These are phyloP conservation scores for Geosiphon pyriformis DNA, from an alignment of 192 early-diverging fungal genomes.

Conservation along the genomic window DNA sequence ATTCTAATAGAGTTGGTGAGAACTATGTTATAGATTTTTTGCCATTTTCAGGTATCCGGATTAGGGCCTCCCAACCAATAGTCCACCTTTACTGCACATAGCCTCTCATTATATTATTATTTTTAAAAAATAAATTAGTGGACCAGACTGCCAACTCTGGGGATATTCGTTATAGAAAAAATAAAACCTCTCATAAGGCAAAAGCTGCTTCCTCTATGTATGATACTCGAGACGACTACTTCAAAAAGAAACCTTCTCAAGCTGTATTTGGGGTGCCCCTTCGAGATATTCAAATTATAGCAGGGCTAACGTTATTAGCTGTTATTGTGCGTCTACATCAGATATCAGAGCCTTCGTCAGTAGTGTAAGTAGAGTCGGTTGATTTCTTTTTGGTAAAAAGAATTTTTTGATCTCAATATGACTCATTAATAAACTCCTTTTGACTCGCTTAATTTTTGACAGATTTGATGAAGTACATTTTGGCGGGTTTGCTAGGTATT, in stretches of 20 bases:
- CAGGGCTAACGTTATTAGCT: slow-evolving; percentile 31
- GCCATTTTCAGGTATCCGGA: not conserved
- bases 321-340: slow-evolving; percentile 37
- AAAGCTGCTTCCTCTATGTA: not conserved
- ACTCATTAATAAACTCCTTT: not conserved
- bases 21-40: not conserved
- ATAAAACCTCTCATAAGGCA: not conserved
- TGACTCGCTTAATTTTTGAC: slow-evolving; percentile 4
- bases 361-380: slow-evolving; percentile 41
- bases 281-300: not conserved
- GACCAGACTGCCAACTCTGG: not conserved
- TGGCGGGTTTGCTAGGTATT: slow-evolving; percentile 81
- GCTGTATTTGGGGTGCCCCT: not conserved
- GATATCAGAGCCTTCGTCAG: slow-evolving; percentile 38
- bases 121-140: not conserved
- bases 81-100: not conserved
- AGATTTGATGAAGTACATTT: slow-evolving; percentile 99
- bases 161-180: not conserved
- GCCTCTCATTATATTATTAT: not conserved
- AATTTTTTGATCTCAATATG: not conserved
- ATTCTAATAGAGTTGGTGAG: not conserved
- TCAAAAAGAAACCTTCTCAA: not conserved
- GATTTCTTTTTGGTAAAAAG: not conserved
- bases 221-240: not conserved
- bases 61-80: not conserved